Conservation (phyloP, 345 rosid genomes). For the Murraya paniculata region DNA sequence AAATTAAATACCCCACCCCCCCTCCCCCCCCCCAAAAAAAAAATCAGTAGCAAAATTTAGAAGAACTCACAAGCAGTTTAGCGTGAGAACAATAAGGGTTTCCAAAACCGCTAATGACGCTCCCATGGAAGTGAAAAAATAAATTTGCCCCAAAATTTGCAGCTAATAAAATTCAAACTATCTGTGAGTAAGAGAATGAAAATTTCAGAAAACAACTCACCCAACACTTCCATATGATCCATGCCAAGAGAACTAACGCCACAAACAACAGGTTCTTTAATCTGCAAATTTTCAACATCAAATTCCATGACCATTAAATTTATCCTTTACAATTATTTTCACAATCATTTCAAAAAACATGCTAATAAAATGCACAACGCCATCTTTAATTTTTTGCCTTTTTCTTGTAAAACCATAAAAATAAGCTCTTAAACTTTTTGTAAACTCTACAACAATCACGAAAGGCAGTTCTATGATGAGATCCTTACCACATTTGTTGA, state of each 20-base stretch:
- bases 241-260: conserved; percentile 84
- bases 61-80: not conserved
- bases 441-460: not conserved
- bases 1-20: not conserved
- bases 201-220: conserved; percentile 29
- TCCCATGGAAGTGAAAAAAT: not conserved
- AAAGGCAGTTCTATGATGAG: conserved; percentile 11
- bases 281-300: conserved; percentile 44
- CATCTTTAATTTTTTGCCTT: not conserved
- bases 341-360: not conserved
- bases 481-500: conserved; percentile 79
- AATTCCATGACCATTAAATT: conserved; percentile 8
- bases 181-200: not conserved
- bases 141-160: not conserved
- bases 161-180: not conserved
- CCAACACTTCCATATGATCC: conserved; percentile 79
- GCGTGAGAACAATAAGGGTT: not conserved
- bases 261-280: conserved; percentile 78
- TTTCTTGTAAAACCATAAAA: not conserved
- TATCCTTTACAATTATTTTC: not conserved
- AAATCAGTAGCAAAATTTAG: not conserved
- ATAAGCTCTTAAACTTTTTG: not conserved
- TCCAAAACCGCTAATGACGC: not conserved
- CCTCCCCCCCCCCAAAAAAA: not conserved
- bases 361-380: not conserved